Percentiles rank a stretch among this genome's conserved stretches.
Evolutionary conservation across 2,329 filamentous ascomycete species (phyloP).

Genomic region (Ilyonectria destructans): DNA sequence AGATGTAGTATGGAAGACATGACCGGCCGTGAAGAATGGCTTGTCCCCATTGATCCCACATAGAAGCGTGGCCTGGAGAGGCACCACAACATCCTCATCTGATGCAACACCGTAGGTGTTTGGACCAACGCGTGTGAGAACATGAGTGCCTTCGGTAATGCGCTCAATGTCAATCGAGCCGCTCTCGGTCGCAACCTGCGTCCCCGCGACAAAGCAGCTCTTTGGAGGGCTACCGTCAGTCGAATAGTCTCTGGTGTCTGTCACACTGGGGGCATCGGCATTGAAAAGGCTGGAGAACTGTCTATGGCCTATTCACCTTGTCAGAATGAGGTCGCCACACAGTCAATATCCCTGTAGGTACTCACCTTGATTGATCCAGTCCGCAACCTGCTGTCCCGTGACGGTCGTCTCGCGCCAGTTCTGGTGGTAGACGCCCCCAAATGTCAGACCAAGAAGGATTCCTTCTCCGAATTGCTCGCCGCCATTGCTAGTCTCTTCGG

Average conservation of each 20-base stretch:
- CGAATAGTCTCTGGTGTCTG: neutral
- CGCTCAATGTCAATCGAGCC: neutral
- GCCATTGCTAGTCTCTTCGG: neutral
- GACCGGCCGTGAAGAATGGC: constrained; percentile 21
- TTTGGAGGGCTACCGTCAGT: neutral
- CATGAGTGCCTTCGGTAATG: neutral
- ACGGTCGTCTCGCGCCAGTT: constrained; percentile 1
- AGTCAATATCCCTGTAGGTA: neutral
- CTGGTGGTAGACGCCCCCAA: neutral
- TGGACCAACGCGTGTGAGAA: neutral
- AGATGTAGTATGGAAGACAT: constrained; percentile 13
- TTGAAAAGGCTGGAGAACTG: neutral
- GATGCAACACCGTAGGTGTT: neutral
- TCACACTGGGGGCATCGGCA: neutral
- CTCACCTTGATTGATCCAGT: constrained; percentile 3
- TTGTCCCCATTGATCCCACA: constrained; percentile 2
- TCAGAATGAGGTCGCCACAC: neutral
- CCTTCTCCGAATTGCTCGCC: neutral
- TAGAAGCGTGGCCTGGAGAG: neutral
- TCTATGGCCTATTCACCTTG: neutral
- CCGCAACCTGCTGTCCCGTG: neutral
- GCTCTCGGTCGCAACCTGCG: neutral
- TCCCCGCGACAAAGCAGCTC: neutral
- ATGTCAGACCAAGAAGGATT: neutral
- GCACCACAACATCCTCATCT: neutral